phyloP scores from a whole-genome alignment of 768 basidiomycete species.

The Suillus subaureus region DNA sequence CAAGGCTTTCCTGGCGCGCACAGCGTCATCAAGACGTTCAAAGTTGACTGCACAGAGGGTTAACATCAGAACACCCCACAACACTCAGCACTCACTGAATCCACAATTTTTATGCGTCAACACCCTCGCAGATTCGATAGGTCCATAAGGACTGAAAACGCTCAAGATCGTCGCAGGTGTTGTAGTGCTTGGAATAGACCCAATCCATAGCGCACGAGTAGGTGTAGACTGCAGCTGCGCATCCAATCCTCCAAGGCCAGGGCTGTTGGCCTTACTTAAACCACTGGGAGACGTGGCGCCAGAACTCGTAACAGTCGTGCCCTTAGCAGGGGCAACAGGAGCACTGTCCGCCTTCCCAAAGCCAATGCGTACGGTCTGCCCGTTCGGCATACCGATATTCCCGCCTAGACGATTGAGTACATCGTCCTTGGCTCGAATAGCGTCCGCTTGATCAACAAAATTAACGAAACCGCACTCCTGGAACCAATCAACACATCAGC shows the following conservation, averaged over 20 bases:
- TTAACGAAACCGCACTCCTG: constrained; percentile 99
- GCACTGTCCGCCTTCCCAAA: constrained; percentile 98
- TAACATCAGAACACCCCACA: constrained; percentile 14
- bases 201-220: constrained; percentile 96
- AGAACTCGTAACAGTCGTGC: constrained; percentile 61
- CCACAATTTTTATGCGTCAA: constrained; percentile 98
- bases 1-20: constrained; percentile 91
- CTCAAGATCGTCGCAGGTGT: constrained; percentile 93
- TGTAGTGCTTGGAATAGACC: constrained; percentile 93
- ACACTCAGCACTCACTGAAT: constrained; percentile 58
- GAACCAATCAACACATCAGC: constrained; percentile 19
- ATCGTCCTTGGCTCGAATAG: constrained; percentile 97
- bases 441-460: constrained; percentile 93
- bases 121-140: constrained; percentile 95
- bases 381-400: constrained; percentile 92
- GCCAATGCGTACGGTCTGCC: constrained; percentile 95
- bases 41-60: constrained; percentile 75
- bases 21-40: constrained; percentile 95
- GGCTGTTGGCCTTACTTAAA: constrained; percentile 50
- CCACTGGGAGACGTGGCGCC: constrained; percentile 66
- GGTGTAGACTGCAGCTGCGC: constrained; percentile 89
- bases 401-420: constrained; percentile 94
- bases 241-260: constrained; percentile 68
- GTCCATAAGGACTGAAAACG: constrained; percentile 96
- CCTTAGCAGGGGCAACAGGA: constrained; percentile 86